Base-by-base conservation (phyloP, 1,284 basidiomycete genomes). In the Puccinia horiana region DNA sequence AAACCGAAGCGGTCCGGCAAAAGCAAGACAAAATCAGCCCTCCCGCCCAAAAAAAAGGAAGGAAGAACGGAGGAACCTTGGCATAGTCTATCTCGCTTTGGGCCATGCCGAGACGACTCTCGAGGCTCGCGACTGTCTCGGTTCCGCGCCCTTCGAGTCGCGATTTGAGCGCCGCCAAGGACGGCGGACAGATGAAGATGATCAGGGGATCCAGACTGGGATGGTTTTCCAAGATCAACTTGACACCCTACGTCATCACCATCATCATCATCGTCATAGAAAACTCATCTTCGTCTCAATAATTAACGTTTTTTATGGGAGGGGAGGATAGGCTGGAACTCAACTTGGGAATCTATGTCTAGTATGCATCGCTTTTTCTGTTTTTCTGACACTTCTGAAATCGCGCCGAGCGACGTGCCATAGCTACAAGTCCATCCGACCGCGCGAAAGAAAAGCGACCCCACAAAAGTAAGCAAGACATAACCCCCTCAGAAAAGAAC, bases 301-400 rank as follows among this genome's bases (percentile, higher is more conserved):
- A 42, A 56, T 35, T 35, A 26, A 58, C n/a, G n/a, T n/a, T 23
- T 35, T 23, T 29, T 23, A 2, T 12, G 32, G 8, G 20, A 80
- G 32, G 18, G 20, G 9, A 37, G 40, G 6, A 12, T 44, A 47
- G 26, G 42, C 12, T 72, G 8, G 11, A 14, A 32, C 72, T 74
- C 49, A 74, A 93, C 94, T 91, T 96, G 95, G 18, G 94, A 92
- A 86, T 99, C 96, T 84, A 99, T 99, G 87, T 99, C 96, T 65
- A 99, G 90, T 79, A 99, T 92, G 86, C 96, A 98, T 20, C 94
- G 88, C 78, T 87, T 87, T 3, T 85, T 85, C 52, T 92, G 93
- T 52, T 86, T 82, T 42, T 84, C 84, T 16, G 87, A 86, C 44
- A 91, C 89, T 76, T 88, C 89, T 81, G 88, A 86, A 29, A 91